Base-by-base conservation (phyloP, 805 yeast genomes). In the Aciculoconidium aculeatum region DNA sequence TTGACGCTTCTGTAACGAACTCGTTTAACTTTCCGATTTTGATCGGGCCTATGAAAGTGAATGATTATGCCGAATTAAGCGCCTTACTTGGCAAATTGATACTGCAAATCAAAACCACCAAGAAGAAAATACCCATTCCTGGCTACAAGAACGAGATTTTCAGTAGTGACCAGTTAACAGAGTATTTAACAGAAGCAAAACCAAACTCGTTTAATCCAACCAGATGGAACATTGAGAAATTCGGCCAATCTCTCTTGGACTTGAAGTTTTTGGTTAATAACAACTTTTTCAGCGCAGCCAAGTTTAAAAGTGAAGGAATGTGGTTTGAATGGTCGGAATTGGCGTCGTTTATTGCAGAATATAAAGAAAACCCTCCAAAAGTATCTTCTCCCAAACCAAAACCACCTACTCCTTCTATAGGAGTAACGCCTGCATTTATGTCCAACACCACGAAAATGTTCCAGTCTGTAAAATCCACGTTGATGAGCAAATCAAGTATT, bases 281-380 rank as follows among this genome's bases (percentile, higher is more conserved):
- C 3, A 55, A 59, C 3, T 42, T 62, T 23, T 43, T 63, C 25
- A 47, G 49, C 11, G 44, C 53, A 5, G 53, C 43, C 32, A 60
- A 58, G 37, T 65, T 65, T 38, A 59, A 44, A 30, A 57, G 63
- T 32, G 67, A 61, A 31, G 59, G 58, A 3, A 53, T 60, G 61
- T 62, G 67, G 67, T 60, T 61, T 26, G 70, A 65, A 38, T 64
- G 69, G 69, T 44, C 64, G 1, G 63, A 57, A 14, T 33, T 48
- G 25, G 59, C 66, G 5, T 14, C 42, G 3, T 43, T 31, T 13
- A 35, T 45, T 3, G 36, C 51, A 5, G 36, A 29, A 9, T 44
- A 38, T 25, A 23, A 28, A 8, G 22, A 10, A 14, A 11, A 10
- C 8, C 12, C 8, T 14, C 19, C 11, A n/a, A 23, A 28, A 8